These are phyloP conservation scores for Tetracladium marchalianum DNA, from an alignment of 495 filamentous ascomycete genomes.

Conservation along the genomic window DNA sequence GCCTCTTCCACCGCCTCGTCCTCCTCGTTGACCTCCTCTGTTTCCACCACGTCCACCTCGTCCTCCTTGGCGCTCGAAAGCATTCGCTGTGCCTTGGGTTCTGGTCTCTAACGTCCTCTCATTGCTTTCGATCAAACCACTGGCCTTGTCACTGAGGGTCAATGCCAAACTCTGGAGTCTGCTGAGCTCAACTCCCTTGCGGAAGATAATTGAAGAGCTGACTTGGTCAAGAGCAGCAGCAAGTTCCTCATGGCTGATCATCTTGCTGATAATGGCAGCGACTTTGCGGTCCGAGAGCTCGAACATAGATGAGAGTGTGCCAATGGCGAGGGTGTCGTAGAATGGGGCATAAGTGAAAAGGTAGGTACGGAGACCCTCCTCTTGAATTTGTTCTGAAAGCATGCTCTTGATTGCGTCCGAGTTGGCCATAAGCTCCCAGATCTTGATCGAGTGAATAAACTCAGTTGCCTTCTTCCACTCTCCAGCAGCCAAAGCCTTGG, in stretches of 20 bases:
- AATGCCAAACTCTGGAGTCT: constrained; percentile 91
- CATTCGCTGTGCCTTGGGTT: constrained; percentile 90
- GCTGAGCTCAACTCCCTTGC: constrained; percentile 96
- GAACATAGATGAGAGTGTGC: constrained; percentile 86
- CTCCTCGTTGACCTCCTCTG: constrained; percentile 53
- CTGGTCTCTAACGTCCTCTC: constrained; percentile 94
- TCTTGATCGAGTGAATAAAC: constrained; percentile 95
- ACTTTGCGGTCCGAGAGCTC: constrained; percentile 87
- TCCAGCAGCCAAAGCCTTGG: constrained; percentile 88
- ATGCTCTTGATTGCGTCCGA: constrained; percentile 88
- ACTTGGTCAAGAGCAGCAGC: constrained; percentile 96
- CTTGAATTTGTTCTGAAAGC: constrained; percentile 95
- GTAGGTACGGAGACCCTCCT: constrained; percentile 95
- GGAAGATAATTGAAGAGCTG: constrained; percentile 94
- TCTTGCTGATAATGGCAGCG: constrained; percentile 89
- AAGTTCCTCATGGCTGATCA: constrained; percentile 98
- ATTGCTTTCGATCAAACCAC: constrained; percentile 89
- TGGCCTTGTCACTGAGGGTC: constrained; percentile 91
- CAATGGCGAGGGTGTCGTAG: constrained; percentile 90
- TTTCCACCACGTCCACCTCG: constrained; percentile 65
- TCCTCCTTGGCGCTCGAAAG: constrained; percentile 82
- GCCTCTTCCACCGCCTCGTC: constrained; percentile 52
- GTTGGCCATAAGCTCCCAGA: constrained; percentile 93
- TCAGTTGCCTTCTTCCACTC: constrained; percentile 96
- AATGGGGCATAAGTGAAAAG: constrained; percentile 99